Evolutionary conservation across 192 early-diverging fungal species (phyloP).

Genomic region (Podila verticillata): DNA sequence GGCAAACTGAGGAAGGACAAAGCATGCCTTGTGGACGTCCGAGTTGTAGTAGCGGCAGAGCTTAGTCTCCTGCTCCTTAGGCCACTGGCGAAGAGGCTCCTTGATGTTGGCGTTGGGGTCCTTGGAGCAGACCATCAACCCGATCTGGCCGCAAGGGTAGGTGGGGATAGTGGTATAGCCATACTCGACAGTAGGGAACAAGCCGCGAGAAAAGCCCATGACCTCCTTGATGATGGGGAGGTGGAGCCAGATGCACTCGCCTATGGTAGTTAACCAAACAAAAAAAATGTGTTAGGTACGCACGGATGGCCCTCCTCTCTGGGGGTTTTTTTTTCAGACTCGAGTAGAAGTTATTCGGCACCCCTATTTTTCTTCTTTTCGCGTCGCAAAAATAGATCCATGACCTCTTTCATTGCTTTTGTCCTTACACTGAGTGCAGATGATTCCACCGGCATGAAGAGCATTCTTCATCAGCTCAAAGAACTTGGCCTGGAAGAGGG

Average conservation of each 20-base stretch:
- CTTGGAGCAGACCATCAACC: conserved; percentile 94
- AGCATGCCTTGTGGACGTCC: conserved; percentile 91
- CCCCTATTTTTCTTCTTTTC: too few species aligned
- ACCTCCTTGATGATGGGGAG: conserved; percentile 92
- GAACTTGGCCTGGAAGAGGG: conserved; percentile 91
- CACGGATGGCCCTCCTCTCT: not conserved
- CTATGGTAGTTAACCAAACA: conserved; percentile 5
- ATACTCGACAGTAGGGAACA: conserved; percentile 95
- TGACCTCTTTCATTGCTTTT: not conserved
- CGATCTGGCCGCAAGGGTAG: conserved; percentile 98
- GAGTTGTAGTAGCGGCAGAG: conserved; percentile 94
- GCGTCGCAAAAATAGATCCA: conserved; percentile 10
- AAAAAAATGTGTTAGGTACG: not conserved
- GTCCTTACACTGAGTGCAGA: conserved; percentile 90
- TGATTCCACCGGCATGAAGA: conserved; percentile 88
- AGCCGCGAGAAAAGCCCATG: conserved; percentile 75
- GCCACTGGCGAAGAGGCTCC: conserved; percentile 80
- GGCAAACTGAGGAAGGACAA: conserved; percentile 94
- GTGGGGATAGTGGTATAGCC: conserved; percentile 96
- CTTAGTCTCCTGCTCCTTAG: conserved; percentile 81
- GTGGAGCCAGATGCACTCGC: conserved; percentile 99
- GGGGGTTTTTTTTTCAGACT: too few species aligned
- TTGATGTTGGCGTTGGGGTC: conserved; percentile 75
- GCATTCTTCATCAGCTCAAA: conserved; percentile 94
- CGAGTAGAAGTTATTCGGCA: too few species aligned